Percentiles rank a stretch among this genome's conserved stretches.
Conservation (phyloP, 2,329 filamentous ascomycete species). For the Daldinia eschscholtzii region DNA sequence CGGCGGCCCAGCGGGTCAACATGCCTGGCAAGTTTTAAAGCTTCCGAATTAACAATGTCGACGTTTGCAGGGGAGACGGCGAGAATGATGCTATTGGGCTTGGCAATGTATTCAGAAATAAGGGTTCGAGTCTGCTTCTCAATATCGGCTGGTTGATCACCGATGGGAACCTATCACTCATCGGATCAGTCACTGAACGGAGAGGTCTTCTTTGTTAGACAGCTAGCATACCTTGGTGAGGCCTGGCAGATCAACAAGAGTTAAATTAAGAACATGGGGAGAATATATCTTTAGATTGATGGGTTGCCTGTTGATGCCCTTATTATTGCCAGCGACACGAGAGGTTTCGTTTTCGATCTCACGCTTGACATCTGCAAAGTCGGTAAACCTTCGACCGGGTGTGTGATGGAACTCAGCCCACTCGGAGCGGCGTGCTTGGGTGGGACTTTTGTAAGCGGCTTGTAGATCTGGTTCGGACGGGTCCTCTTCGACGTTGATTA, state of each 20-base stretch:
- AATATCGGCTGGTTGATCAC: slow-evolving; percentile 96
- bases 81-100: slow-evolving; percentile 97
- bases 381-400: slow-evolving; percentile 86
- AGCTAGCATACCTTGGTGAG: slow-evolving; percentile 81
- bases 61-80: slow-evolving; percentile 98
- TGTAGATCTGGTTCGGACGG: slow-evolving; percentile 73
- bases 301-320: slow-evolving; percentile 96
- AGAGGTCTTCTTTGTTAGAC: slow-evolving; percentile 7
- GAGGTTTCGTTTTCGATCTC: slow-evolving; percentile 98
- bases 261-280: slow-evolving; percentile 94
- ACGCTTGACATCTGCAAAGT: slow-evolving; percentile 92
- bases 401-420: slow-evolving; percentile 99
- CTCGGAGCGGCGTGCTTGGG: slow-evolving; percentile 73
- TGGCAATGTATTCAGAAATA: slow-evolving; percentile 98
- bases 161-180: slow-evolving; percentile 82
- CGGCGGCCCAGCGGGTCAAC: slow-evolving; percentile 94
- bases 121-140: slow-evolving; percentile 98
- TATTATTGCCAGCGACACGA: slow-evolving; percentile 92
- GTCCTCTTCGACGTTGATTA: slow-evolving; percentile 94
- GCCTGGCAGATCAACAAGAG: slow-evolving; percentile 93
- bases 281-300: slow-evolving; percentile 99
- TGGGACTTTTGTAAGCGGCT: slow-evolving; percentile 82
- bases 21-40: slow-evolving; percentile 94
- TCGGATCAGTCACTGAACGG: slow-evolving; percentile 36
- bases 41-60: slow-evolving; percentile 98